Evolutionary conservation across 1,284 basidiomycete genomes (phyloP).

Genomic region (Trichosporon ovoides): DNA sequence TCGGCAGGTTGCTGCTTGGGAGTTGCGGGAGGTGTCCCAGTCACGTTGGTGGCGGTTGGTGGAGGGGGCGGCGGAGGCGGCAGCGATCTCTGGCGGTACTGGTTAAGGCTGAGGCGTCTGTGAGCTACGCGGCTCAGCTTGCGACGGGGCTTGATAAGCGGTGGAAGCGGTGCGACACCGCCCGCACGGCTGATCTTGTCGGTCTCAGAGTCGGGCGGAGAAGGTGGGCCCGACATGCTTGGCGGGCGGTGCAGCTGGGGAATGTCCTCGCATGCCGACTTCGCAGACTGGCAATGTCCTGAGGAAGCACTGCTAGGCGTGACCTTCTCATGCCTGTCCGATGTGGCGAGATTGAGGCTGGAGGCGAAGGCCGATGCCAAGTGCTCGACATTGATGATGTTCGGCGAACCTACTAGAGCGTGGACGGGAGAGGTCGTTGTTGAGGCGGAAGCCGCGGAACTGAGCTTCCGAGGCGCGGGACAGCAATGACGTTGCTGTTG

Average conservation of each 20-base stretch:
- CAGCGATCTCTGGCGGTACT: not conserved
- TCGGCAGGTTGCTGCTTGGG: not conserved
- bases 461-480: not conserved
- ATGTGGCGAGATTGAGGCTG: not conserved
- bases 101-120: not conserved
- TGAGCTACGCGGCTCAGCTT: not conserved
- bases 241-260: not conserved
- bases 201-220: slow-evolving; percentile 4
- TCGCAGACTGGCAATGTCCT: not conserved
- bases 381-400: not conserved
- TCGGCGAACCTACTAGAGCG: not conserved
- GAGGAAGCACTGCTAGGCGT: not conserved
- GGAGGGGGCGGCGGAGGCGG: slow-evolving; percentile 1
- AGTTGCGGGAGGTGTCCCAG: not conserved
- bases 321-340: not conserved
- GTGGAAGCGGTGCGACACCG: not conserved
- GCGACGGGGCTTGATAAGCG: slow-evolving; percentile 1
- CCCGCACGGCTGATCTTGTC: not conserved
- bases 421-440: not conserved
- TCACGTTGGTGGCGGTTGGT: not conserved
- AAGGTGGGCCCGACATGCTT: not conserved
- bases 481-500: slow-evolving; percentile 2
- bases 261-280: not conserved
- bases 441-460: not conserved
- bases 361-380: not conserved